Base-by-base conservation (phyloP, 2,329 filamentous ascomycete species). In the Colletotrichum higginsianum region DNA sequence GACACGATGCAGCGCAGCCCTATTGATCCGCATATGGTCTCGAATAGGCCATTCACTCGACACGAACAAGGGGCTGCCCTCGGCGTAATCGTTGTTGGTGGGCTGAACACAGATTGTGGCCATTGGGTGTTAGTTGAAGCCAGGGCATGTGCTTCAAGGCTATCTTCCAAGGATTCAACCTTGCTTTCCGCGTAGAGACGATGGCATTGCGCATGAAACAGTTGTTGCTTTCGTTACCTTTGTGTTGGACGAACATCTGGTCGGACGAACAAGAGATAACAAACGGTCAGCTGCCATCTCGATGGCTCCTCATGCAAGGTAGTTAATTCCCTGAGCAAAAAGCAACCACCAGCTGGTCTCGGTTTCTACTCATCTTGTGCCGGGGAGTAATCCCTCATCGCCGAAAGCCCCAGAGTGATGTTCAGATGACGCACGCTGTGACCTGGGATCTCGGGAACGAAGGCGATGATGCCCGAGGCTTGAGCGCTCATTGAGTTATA, bases 381-480 rank as follows among this genome's bases (percentile, higher is more conserved):
- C 13, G 58, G 42, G 13, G 40, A 12, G 12, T 12, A 9, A 23
- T 4, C 15, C 58, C 16, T 18, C 9, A 49, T 16, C 50, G 30
- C 13, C 13, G 21, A 49, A 38, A 15, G 13, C 13, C n/a, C 15
- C 8, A n/a, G 30, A 40, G 9, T 9, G 58, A 23, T 40, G 42
- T 61, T 61, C 46, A n/a, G 44, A 61, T 50, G 58, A 61, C 9
- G 58, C 30, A 50, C 58, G 46, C 58, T 61, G 30, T 50, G 58
- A 61, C 58, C 11, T 12, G 58, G 16, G 11, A 4, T 16, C 23
- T 9, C 2, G 15, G 13, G 8, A 35, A 26, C 30, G 8, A 30
- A 9, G 30, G 30, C 2, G 2, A 40, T 5, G 18, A 12, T 23
- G 11, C n/a, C n/a, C 30, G 46, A 40, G 46, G 58, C 46, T 61